Base-by-base conservation (phyloP, 176 grass and related monocot species). In the Bolboschoenus planiculmis region DNA sequence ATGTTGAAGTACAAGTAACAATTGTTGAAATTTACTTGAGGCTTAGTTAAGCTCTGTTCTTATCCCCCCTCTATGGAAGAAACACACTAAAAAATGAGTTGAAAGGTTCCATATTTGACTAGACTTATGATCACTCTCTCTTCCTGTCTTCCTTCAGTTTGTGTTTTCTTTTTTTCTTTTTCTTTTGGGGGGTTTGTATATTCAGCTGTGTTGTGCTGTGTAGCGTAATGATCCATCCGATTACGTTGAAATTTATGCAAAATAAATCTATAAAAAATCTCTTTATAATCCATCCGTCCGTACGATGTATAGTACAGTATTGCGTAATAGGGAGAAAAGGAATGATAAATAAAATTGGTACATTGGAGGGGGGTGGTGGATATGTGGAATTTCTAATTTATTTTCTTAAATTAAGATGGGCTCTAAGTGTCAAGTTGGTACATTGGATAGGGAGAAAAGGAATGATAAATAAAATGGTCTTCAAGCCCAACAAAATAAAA, bases 11-110 rank as follows among this genome's bases (percentile, higher is more conserved):
- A 76, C 1, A 53, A 76, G 72, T 76, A 76, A 67, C 35, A n/a
- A 68, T 68, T 40, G 64, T 76, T 76, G 72, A 29, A 76, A 76
- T 51, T 76, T 42, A 44, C 39, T 74, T 76, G 18, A 13, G 7
- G 14, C 5, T 30, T 51, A 76, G 26, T 76, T 76, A 15, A 76
- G 36, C 65, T 50, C 24, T 50, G 71, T 76, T 76, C 72, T 76
- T 30, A 76, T 76, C 72, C 0, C 44, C 72, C 44, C 44, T 53
- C 43, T 76, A 10, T 5, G 72, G 44, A 76, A 4, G 15, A 31
- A 75, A 48, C 42, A 75, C 39, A 71, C 66, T 26, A 34, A 35
- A 35, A 5, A 34, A 21, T 8, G 37, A 26, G 20, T 43, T n/a
- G n/a, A 44, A 46, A 72, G 4, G 20, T 7, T 9, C 16, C 35